Evolutionary conservation across 306 rosid species (phyloP), one percentile per base, ranked within the genome.

Genomic region (Rosa rugosa): DNA sequence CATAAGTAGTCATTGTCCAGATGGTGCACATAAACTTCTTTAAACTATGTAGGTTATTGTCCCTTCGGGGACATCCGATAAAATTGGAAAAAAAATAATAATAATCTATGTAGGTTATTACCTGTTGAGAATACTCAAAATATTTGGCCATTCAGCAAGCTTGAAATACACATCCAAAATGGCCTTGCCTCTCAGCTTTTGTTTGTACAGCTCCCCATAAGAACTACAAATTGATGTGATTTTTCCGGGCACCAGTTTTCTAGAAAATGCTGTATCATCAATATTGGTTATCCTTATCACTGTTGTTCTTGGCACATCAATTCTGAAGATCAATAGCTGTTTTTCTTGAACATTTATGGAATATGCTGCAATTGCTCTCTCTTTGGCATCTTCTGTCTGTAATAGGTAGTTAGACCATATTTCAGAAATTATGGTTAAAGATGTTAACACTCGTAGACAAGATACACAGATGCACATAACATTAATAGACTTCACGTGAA

Each of bases 361-460:
- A 75, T 62, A 68, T 81, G 72, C 36, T 36, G 84, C 71, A 68
- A 75, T 18, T 31, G 80, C 84, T 18, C 36, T 75, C 45, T 81
- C 80, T 62, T 81, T 46, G 84, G 84, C 80, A 46, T 81, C 80
- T 75, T 75, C 77, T 22, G 80, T 75, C 84, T 81, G 84, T 49
- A 75, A 47, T 50, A 45, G 42, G 46, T 38, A 45, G 40, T 49
- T 50, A 11, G 56, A 65, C 73, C 69, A 54, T 69, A 70, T 45
- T 17, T 54, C 77, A 73, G 67, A 41, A 22, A 77, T 51, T 50
- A 77, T 31, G 44, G 80, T 47, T 18, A 34, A 5, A 6, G 25
- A 34, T 11, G 13, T 16, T 8, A 5, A 54, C 42, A 23, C 4
- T 23, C 47, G 27, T 9, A 20, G 34, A 45, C 8, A 45, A 18